Base-by-base conservation (phyloP, 2,329 filamentous ascomycete genomes). In the Malbranchea cinnamomea region DNA sequence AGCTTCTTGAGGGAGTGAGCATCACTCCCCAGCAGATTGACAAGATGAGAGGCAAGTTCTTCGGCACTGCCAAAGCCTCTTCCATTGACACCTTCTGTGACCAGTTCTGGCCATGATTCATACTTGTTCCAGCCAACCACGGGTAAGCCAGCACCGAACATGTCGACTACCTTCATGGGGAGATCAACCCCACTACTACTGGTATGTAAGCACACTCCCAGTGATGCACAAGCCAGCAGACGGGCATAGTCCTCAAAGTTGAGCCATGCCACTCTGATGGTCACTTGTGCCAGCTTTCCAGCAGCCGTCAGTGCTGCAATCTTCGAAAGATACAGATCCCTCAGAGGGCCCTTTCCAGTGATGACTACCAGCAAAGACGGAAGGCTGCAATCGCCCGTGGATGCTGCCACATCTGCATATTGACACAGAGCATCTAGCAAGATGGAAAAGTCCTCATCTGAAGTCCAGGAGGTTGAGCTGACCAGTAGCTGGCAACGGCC, bases 91-190 rank as follows among this genome's bases (percentile, higher is more conserved):
- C 80, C 78, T 45, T 95, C 85, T 30, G 69, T 77, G 15, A 98
- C 80, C n/a, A 98, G 61, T 57, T 98, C 89, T 2, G 71, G 63
- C 66, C 92, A 93, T 38, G 85, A 87, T 48, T 85, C 75, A 47
- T 92, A 98, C 2, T 69, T 68, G 15, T 71, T 71, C 66, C 89
- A 95, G 3, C 84, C 87, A 0, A 78, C 75, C 0, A 98, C 89
- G 0, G 89, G 89, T 16, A 98, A 60, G 0, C 87, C 89, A 0
- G 85, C 79, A 2, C 89, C 89, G 51, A 98, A 95, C 85, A 98
- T 94, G 51, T 98, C 89, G 9, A 98, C 85, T 1, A 98, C 84
- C 57, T 98, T 98, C 89, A 98, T 98, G 0, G 89, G 89, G 12
- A 98, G 62, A 54, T 98, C 89, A 0, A 98, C 84, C 1, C 89